Conservation (phyloP, 2,329 filamentous ascomycete genomes). For the Penicillium concentricum region DNA sequence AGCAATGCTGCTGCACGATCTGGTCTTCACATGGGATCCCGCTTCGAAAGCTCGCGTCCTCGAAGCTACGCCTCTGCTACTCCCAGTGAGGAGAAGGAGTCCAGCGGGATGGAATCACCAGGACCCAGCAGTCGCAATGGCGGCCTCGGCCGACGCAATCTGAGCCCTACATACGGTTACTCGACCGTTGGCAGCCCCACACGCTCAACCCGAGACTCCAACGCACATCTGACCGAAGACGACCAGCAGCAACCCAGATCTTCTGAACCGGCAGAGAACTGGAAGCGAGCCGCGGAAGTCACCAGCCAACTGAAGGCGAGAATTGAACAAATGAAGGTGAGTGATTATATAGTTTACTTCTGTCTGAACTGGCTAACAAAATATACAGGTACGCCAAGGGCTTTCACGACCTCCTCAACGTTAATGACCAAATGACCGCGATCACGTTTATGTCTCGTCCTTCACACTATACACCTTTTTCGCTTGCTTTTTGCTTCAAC, state of each 20-base stretch:
- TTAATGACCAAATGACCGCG: conserved; percentile 33
- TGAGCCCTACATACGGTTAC: conserved; percentile 44
- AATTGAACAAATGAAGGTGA: conserved; percentile 95
- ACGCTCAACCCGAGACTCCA: conserved; percentile 35
- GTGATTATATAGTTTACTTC: conserved; percentile 2
- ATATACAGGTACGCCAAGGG: conserved; percentile 44
- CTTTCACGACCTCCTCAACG: conserved; percentile 40
- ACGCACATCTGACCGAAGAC: conserved; percentile 36
- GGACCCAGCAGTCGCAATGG: conserved; percentile 31
- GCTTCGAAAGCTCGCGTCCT: conserved; percentile 43
- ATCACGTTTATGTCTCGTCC: conserved; percentile 19
- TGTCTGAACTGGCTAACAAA: not conserved
- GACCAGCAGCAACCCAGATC: conserved; percentile 34
- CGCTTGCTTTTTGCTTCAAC: conserved; percentile 12
- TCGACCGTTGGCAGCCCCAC: conserved; percentile 42
- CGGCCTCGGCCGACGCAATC: conserved; percentile 41
- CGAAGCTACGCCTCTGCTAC: conserved; percentile 49
- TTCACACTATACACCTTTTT: conserved; percentile 14
- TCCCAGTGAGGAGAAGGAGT: conserved; percentile 75
- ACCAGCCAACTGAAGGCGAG: conserved; percentile 95
- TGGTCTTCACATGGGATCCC: conserved; percentile 38
- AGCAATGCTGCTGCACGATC: conserved; percentile 29
- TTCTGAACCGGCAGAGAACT: conserved; percentile 74
- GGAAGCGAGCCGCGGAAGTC: conserved; percentile 95
- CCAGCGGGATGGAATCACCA: conserved; percentile 47